These are phyloP conservation scores for Acanthamoeba royreba DNA, from an alignment of 208 protist genomes.

Conservation along the genomic window DNA sequence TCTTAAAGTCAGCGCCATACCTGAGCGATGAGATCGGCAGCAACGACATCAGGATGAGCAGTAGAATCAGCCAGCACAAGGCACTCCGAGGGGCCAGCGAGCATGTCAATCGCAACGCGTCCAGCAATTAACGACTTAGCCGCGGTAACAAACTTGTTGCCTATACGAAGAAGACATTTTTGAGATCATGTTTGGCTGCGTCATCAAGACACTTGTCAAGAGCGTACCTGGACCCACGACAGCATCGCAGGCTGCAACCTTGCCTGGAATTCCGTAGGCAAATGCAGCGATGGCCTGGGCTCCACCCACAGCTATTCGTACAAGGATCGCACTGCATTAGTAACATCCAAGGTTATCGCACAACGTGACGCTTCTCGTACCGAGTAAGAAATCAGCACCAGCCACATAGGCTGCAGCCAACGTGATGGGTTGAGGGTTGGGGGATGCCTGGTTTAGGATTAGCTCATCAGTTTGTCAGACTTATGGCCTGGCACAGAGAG, in stretches of 20 bases:
- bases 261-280: conserved; percentile 72
- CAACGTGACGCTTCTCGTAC: not conserved
- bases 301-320: conserved; percentile 73
- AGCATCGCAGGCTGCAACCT: conserved; percentile 71
- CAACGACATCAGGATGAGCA: conserved; percentile 71
- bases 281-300: conserved; percentile 81
- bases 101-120: conserved; percentile 82
- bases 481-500: no score
- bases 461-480: no score
- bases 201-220: no score
- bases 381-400: conserved; percentile 61
- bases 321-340: no score
- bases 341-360: not conserved
- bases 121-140: conserved; percentile 81
- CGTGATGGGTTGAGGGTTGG: conserved; percentile 57
- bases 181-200: no score
- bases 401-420: conserved; percentile 74
- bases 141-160: conserved; percentile 82
- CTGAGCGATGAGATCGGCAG: conserved; percentile 82
- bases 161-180: no score
- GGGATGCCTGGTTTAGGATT: conserved; percentile 76
- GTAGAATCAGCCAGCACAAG: conserved; percentile 72
- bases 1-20: no score
- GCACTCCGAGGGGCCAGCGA: conserved; percentile 79
- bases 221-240: conserved; percentile 73